Percentiles rank a stretch among this genome's conserved stretches.
Evolutionary conservation across 129 eudicot genomes (phyloP).

Genomic region (Ambrosia trifida): DNA sequence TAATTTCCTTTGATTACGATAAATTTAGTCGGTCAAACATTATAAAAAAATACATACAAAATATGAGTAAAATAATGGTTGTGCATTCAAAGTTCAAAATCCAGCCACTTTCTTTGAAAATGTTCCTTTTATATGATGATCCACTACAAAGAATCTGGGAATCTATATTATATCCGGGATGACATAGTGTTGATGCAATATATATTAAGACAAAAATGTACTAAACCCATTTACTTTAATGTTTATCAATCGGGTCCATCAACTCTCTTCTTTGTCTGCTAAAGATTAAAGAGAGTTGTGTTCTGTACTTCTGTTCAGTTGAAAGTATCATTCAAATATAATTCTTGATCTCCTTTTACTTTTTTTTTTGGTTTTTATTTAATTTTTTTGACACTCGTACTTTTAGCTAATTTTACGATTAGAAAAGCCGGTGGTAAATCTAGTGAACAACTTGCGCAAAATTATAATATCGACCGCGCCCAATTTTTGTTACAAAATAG

Average conservation of each 20-base stretch:
- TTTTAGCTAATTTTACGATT: slow-evolving; percentile 33
- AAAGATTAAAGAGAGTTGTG: slow-evolving; percentile 25
- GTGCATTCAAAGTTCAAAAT: slow-evolving; percentile 7
- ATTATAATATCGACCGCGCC: no score
- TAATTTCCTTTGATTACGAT: no score
- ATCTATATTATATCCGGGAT: slow-evolving; percentile 21
- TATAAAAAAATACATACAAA: no score
- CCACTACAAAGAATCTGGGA: slow-evolving; percentile 14
- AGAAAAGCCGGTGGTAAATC: no score
- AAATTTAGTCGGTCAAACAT: no score
- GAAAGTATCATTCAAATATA: slow-evolving; percentile 4
- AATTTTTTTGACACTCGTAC: not conserved
- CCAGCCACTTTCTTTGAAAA: slow-evolving; percentile 21
- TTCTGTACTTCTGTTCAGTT: slow-evolving; percentile 10
- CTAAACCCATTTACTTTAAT: slow-evolving; percentile 27
- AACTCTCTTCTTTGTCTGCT: slow-evolving; percentile 29
- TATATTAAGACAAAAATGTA: slow-evolving; percentile 31
- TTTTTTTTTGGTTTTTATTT: not conserved
- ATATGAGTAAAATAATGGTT: not conserved
- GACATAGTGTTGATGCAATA: slow-evolving; percentile 23
- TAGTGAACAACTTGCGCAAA: no score
- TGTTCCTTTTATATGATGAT: slow-evolving; percentile 28
- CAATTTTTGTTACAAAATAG: no score
- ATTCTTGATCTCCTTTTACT: not conserved
- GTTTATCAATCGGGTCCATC: slow-evolving; percentile 31